These are phyloP conservation scores for Claviceps spartinae DNA, from an alignment of 2,329 filamentous ascomycete genomes.

Conservation along the genomic window DNA sequence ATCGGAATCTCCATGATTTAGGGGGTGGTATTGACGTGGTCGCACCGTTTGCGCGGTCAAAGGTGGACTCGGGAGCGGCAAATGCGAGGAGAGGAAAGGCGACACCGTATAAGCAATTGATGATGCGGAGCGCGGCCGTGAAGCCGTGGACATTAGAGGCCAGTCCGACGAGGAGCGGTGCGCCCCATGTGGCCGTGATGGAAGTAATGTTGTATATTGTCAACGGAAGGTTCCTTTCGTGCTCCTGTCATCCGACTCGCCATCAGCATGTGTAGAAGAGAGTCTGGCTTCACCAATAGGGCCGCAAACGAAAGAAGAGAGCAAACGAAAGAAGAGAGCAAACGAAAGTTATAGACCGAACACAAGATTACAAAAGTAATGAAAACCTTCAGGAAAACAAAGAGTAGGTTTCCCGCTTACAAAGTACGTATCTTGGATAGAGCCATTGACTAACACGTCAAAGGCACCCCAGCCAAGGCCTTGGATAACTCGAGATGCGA, in stretches of 20 bases:
- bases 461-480: constrained; percentile 47
- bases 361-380: background rate
- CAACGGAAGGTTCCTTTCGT: constrained; percentile 34
- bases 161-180: constrained; percentile 38
- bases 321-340: too few relatives aligned
- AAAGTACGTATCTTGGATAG: constrained; percentile 44
- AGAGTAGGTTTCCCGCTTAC: constrained; percentile 22
- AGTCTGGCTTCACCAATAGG: too few relatives aligned
- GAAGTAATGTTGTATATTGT: constrained; percentile 31
- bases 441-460: constrained; percentile 37
- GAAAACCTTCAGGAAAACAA: background rate
- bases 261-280: background rate
- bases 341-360: too few relatives aligned
- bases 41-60: constrained; percentile 25
- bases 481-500: constrained; percentile 40
- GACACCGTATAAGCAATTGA: constrained; percentile 33
- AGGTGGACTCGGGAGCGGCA: constrained; percentile 38
- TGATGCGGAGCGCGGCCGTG: constrained; percentile 35
- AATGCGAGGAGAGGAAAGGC: constrained; percentile 34
- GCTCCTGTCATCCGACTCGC: constrained; percentile 23
- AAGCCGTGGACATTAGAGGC: constrained; percentile 29
- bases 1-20: constrained; percentile 13
- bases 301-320: too few relatives aligned
- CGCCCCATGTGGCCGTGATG: constrained; percentile 36
- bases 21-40: constrained; percentile 8